Base-by-base conservation (phyloP, 345 rosid genomes). In the Sonneratia alba region DNA sequence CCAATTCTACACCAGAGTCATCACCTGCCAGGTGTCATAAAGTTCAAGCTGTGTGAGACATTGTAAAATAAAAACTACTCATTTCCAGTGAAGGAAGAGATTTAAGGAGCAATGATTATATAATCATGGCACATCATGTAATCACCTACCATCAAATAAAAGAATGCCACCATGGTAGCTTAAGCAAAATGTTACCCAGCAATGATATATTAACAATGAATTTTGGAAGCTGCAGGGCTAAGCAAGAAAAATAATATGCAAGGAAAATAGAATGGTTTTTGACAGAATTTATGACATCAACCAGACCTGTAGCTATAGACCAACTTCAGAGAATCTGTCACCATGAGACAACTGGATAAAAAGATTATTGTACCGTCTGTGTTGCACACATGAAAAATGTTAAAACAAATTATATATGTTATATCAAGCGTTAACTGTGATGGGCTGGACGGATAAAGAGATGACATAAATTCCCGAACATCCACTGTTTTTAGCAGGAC, bases 1-100 rank as follows among this genome's bases (percentile, higher is more conserved):
- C 87, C 70, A 42, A 70, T 69, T 72, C 77, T 76, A 69, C 71
- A 49, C 78, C 73, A 80, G 68, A 66, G 19, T 56, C 79, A 73
- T 81, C 77, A 76, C 91, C 91, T 85, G 91, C 75, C 80, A 87
- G 77, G 49, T 72, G 79, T 62, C 51, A 36, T 49, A 75, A 78
- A 51, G 70, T 55, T 67, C 74, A 81, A 74, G 38, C 42, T 22
- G 51, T 61, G 64, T 62, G 36, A 51, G 67, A 71, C 49, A 68
- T 67, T 48, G 40, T 48, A 24, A 68, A 68, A 27, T 4, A 27
- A 11, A 27, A 62, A 62, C 27, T 1, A 62, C 6, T 27, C 0
- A 32, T 62, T 24, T 62, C 38, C 47, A 68, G 7, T 68, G 70
- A n/a, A 42, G 69, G 49, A 45, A 67, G 69, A 32, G 19, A 9